Evolutionary conservation across 2,329 filamentous ascomycete genomes (phyloP), one percentile per base, ranked within the genome.

Genomic region (Metarhizium brunneum): DNA sequence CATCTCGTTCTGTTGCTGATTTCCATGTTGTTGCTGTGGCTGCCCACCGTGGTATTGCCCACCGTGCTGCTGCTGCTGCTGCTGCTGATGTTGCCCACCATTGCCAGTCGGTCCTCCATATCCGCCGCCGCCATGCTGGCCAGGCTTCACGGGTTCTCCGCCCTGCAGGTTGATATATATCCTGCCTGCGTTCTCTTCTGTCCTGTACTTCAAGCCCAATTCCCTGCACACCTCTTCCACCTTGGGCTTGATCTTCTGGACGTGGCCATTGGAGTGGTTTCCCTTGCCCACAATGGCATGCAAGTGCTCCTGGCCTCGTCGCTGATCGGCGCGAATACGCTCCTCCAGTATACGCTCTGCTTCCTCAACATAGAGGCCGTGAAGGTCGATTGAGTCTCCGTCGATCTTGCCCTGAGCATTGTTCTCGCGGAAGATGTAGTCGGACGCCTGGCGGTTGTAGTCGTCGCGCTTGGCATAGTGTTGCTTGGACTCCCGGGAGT

Each of bases 221-320:
- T 96, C 87, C 51, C 77, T 81, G 71, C 92, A 96, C 51, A 97
- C 78, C 68, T 88, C 80, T 74, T 97, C 92, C 47, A 97, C 90
- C 58, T 88, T 81, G n/a, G 94, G 94, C 74, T 95, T 96, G 71
- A 99, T 85, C 78, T 94, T 96, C 71, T 96, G 90, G 29, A 97
- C 80, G 65, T 94, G 87, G 61, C 85, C 82, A 10, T 74, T 76
- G 52, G 85, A 90, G 74, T 99, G 94, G 69, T 95, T 94, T 3
- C 94, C 94, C 72, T 92, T 95, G 66, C 94, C 94, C 35, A 97
- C 92, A 65, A 99, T 96, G 45, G 95, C 92, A 73, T 96, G 91
- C 55, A 99, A 75, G 73, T 96, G 90, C 20, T 77, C 83, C 74
- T 95, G 87, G 0, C 89, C 89, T 40, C 83, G 80, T 54, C 80